Evolutionary conservation across 352 stramenopile species (phyloP).

Genomic region (Phytophthora vignae): DNA sequence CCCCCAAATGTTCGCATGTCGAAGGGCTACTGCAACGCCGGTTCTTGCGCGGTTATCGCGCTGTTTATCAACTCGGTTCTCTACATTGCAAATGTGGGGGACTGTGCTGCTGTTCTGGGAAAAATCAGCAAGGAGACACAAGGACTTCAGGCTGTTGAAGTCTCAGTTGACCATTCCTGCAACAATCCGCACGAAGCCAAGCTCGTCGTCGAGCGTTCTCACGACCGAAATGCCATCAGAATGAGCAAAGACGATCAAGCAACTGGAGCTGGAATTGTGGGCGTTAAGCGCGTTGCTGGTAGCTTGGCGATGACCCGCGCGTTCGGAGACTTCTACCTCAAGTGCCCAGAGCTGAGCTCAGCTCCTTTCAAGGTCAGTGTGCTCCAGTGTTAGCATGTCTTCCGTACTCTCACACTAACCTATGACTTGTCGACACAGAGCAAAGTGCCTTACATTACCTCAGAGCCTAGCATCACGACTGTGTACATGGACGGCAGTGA

Average conservation of each 20-base stretch:
- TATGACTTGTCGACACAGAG: conserved; percentile 42
- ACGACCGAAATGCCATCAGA: conserved; percentile 86
- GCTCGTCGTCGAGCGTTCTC: conserved; percentile 67
- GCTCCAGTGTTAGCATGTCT: not conserved
- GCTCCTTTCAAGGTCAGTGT: conserved; percentile 89
- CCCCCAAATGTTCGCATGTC: conserved; percentile 51
- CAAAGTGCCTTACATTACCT: conserved; percentile 85
- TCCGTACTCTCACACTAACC: not conserved
- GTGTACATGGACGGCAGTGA: conserved; percentile 63
- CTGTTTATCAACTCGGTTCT: conserved; percentile 70
- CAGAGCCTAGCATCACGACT: conserved; percentile 65
- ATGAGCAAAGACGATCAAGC: conserved; percentile 93
- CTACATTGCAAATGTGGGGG: conserved; percentile 92
- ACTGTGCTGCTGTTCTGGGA: conserved; percentile 91
- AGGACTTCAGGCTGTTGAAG: conserved; percentile 40
- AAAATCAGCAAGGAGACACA: conserved; percentile 51
- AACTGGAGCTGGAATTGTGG: conserved; percentile 66
- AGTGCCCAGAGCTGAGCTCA: conserved; percentile 92
- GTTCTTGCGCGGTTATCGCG: conserved; percentile 67
- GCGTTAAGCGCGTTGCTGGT: conserved; percentile 92
- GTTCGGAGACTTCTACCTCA: conserved; percentile 95
- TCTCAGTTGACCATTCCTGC: conserved; percentile 71
- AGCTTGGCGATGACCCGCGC: conserved; percentile 93
- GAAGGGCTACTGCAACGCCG: conserved; percentile 78
- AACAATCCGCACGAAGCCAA: conserved; percentile 60